Evolutionary conservation across 2,329 filamentous ascomycete genomes (phyloP).

Genomic region (Ascochyta lentis): DNA sequence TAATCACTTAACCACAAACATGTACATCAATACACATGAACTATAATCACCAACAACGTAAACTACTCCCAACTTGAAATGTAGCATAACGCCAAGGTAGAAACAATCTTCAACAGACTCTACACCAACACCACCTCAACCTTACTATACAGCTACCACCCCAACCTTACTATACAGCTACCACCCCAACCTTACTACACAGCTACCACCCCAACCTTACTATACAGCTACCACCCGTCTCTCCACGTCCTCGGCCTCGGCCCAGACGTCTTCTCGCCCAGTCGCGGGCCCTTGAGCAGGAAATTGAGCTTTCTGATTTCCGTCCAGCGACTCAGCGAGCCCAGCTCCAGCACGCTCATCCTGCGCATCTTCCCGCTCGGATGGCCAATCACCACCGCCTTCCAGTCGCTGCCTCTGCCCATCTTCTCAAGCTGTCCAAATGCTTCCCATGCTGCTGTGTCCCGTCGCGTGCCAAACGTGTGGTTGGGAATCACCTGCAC

Average conservation of each 20-base stretch:
- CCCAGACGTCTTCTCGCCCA: constrained; percentile 24
- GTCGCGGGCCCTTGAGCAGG: constrained; percentile 33
- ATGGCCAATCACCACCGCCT: constrained; percentile 73
- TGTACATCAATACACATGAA: too few species aligned
- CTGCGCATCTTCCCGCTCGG: constrained; percentile 71
- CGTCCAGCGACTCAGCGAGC: constrained; percentile 71
- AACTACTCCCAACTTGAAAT: too few species aligned
- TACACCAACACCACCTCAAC: too few species aligned
- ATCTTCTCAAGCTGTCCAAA: constrained; percentile 52
- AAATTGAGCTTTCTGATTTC: constrained; percentile 67
- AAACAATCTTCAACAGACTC: too few species aligned
- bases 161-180: too few species aligned
- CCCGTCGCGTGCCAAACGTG: constrained; percentile 48
- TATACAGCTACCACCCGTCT: constrained; percentile 6
- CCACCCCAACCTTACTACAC: too few species aligned
- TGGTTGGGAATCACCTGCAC: constrained; percentile 73
- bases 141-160: too few species aligned
- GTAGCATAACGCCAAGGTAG: too few species aligned
- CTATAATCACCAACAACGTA: too few species aligned
- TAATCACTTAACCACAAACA: too few species aligned
- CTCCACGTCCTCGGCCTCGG: constrained; percentile 7
- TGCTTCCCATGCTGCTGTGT: constrained; percentile 41
- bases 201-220: not conserved
- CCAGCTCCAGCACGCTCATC: constrained; percentile 75
- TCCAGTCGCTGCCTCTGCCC: constrained; percentile 62